Conservation (phyloP, 352 stramenopile species). For the Discostella stelligera region DNA sequence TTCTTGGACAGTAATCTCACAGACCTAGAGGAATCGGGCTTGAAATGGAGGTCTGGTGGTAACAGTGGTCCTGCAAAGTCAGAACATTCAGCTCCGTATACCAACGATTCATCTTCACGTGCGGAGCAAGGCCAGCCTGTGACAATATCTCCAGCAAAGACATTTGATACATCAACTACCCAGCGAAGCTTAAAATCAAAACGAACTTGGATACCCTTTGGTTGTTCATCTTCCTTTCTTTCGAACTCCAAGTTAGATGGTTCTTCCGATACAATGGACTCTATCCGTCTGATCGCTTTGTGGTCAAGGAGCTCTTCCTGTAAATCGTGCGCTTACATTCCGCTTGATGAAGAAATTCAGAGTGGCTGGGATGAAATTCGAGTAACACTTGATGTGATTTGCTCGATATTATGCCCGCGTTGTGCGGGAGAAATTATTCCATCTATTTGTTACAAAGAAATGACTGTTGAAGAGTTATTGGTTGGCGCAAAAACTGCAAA, state of each 20-base stretch:
- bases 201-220: constrained; percentile 64
- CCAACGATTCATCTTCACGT: constrained; percentile 7
- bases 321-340: constrained; percentile 70
- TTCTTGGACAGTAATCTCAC: constrained; percentile 61
- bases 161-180: constrained; percentile 47
- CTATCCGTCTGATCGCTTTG: constrained; percentile 60
- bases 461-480: constrained; percentile 52
- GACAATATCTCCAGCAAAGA: constrained; percentile 40
- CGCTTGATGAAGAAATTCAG: constrained; percentile 81
- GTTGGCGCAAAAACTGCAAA: constrained; percentile 6
- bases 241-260: constrained; percentile 10
- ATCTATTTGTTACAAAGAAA: constrained; percentile 65
- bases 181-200: constrained; percentile 33
- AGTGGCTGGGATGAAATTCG: constrained; percentile 72
- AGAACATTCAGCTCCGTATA: not conserved
- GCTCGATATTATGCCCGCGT: constrained; percentile 61
- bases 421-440: constrained; percentile 63
- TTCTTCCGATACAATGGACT: not conserved
- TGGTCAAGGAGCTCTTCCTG: constrained; percentile 72
- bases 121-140: constrained; percentile 2
- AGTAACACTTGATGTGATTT: constrained; percentile 46
- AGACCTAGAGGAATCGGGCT: constrained; percentile 62
- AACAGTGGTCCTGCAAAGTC: not conserved
- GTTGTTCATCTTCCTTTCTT: constrained; percentile 72
- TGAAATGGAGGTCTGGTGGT: constrained; percentile 55